These are phyloP conservation scores for Allium fistulosum DNA, from an alignment of 106 monocot genomes.

Conservation along the genomic window DNA sequence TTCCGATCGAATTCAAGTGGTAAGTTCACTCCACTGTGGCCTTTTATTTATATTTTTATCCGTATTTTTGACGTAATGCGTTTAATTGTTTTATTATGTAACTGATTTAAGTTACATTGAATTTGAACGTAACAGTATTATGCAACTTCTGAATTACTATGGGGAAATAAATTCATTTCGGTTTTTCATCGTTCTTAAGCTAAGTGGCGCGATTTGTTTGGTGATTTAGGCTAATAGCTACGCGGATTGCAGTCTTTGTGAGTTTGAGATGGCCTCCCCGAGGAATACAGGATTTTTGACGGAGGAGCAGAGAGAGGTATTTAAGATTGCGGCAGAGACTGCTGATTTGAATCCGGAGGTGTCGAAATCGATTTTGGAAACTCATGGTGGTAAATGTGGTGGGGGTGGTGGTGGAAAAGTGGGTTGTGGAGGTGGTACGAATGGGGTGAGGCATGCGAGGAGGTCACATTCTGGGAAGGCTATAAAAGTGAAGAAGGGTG, in stretches of 20 bases:
- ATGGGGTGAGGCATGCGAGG: slow-evolving; percentile 31
- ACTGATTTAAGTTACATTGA: background rate
- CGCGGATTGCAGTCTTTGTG: no score
- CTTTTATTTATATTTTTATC: background rate
- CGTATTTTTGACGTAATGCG: no score
- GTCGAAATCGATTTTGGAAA: slow-evolving; percentile 16
- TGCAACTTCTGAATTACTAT: background rate
- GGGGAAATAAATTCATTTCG: background rate
- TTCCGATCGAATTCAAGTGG: slow-evolving; percentile 2
- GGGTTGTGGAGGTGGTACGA: slow-evolving; percentile 3
- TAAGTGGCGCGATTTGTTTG: background rate
- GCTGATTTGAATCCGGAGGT: slow-evolving; percentile 44
- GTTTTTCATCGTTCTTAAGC: background rate
- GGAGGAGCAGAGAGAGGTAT: slow-evolving; percentile 57
- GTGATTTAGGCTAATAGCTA: background rate
- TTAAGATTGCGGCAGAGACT: slow-evolving; percentile 50
- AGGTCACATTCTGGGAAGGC: slow-evolving; percentile 60
- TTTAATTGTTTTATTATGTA: background rate
- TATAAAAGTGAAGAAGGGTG: slow-evolving; percentile 63
- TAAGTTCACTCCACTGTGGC: background rate
- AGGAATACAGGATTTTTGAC: slow-evolving; percentile 65
- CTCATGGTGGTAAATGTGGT: slow-evolving; percentile 14
- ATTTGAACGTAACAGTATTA: background rate
- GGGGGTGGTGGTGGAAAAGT: slow-evolving; percentile 12
- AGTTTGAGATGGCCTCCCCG: slow-evolving; percentile 41